Evolutionary conservation across 495 filamentous ascomycete genomes (phyloP).

Genomic region (Margaritispora aquatica): DNA sequence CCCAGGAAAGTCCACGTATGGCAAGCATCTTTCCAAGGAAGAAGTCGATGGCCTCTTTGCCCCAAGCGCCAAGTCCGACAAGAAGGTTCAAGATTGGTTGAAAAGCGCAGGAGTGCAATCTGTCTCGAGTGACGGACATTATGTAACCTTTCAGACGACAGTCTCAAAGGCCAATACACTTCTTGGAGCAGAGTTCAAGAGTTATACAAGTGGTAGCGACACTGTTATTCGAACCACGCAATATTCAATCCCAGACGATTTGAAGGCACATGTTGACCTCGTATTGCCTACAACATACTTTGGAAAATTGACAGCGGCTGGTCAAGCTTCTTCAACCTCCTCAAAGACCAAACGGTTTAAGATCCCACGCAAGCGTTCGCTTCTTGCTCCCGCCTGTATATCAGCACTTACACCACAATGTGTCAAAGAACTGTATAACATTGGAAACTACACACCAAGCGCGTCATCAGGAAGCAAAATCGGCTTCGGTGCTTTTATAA

Average conservation of each 20-base stretch:
- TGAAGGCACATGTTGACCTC: conserved; percentile 46
- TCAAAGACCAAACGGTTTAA: conserved; percentile 18
- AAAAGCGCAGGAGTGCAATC: conserved; percentile 40
- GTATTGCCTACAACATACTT: conserved; percentile 57
- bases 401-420: conserved; percentile 50
- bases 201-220: conserved; percentile 30
- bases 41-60: conserved; percentile 48
- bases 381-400: conserved; percentile 38
- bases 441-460: conserved; percentile 41
- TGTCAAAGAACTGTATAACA: conserved; percentile 54
- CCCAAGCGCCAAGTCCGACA: conserved; percentile 35
- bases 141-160: conserved; percentile 42
- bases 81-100: conserved; percentile 43
- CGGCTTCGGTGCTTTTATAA: conserved; percentile 52
- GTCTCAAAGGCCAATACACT: conserved; percentile 43
- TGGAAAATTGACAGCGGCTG: conserved; percentile 32
- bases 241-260: conserved; percentile 56
- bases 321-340: conserved; percentile 7
- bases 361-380: conserved; percentile 5
- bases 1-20: conserved; percentile 46
- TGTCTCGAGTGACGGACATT: conserved; percentile 35
- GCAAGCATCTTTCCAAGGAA: conserved; percentile 46
- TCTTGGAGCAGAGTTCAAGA: conserved; percentile 40
- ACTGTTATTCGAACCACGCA: conserved; percentile 47
- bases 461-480: conserved; percentile 40